Evolutionary conservation across 176 grass and related monocot species (phyloP).

Genomic region (Microstegium vimineum): DNA sequence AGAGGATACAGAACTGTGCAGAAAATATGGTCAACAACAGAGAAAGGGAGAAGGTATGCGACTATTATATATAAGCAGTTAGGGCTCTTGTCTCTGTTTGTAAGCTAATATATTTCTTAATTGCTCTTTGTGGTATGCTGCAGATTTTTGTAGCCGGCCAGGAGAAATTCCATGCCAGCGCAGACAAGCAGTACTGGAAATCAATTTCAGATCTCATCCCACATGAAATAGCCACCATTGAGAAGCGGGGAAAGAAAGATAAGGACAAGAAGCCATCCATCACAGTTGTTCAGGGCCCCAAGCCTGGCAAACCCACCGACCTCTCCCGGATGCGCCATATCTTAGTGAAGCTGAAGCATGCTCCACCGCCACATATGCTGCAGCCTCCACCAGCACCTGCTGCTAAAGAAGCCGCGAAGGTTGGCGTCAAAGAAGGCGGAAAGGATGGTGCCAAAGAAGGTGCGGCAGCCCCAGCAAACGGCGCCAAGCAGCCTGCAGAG

Average conservation of each 20-base stretch:
- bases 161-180: constrained; percentile 78
- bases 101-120: background rate
- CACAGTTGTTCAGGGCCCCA: constrained; percentile 73
- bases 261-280: constrained; percentile 87
- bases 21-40: constrained; percentile 62
- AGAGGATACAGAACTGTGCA: constrained; percentile 66
- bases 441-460: constrained; percentile 32
- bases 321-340: constrained; percentile 85
- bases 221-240: constrained; percentile 79
- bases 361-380: constrained; percentile 70
- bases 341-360: constrained; percentile 81
- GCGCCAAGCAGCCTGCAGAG: constrained; percentile 31
- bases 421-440: constrained; percentile 8
- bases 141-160: constrained; percentile 67
- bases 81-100: background rate
- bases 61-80: background rate
- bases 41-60: constrained; percentile 81
- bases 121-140: background rate
- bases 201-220: constrained; percentile 89
- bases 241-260: constrained; percentile 85
- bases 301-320: constrained; percentile 90
- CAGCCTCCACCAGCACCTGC: constrained; percentile 48
- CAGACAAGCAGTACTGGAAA: constrained; percentile 92
- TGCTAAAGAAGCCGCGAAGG: constrained; percentile 41
- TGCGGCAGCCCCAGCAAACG: constrained; percentile 19